Base-by-base conservation (phyloP, 306 rosid species). In the Hippophae rhamnoides region DNA sequence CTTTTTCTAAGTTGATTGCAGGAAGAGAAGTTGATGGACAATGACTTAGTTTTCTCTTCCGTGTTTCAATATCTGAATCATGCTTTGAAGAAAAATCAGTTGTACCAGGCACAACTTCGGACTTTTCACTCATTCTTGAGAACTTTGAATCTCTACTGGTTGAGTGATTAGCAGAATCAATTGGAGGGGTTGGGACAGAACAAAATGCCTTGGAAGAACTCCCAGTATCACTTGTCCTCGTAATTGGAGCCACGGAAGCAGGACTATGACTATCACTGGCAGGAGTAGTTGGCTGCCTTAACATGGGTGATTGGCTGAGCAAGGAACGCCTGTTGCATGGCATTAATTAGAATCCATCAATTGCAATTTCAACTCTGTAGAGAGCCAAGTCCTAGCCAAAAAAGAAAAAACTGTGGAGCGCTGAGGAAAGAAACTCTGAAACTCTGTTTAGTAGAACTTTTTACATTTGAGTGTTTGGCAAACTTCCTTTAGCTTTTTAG, bases 251-350 rank as follows among this genome's bases (percentile, higher is more conserved):
- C 63, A 58, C 58, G 47, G 60, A 52, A 65, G 74, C 72, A 44
- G 98, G 85, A 56, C 78, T 79, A 46, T 65, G 53, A 43, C 78
- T 79, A 46, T 65, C 49, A 41, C 71, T 55, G 43, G 77, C 60
- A 13, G 81, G 70, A 64, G 58, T 61, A 0, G 66, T 61, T 25
- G 53, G 64, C 66, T 67, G 70, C 67, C 72, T 76, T 25, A 51
- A 77, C 42, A 61, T 59, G 6, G 89, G 96, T 46, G 95, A 74
- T 83, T 87, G 98, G 67, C 84, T 90, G 58, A 90, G 95, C 92
- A 90, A 76, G 50, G 98, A 90, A 73, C 83, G 96, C 83, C 98
- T 90, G 94, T 76, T 40, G 18, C 5, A 72, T 43, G 64, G 52
- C 25, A 46, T 8, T 13, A 11, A 44, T 58, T 40, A 50, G 46